A percentile compares a stretch with the other conserved stretches of the same genome.
Evolutionary conservation across 495 filamentous ascomycete species (phyloP).

Genomic region (Daldinia grandis): DNA sequence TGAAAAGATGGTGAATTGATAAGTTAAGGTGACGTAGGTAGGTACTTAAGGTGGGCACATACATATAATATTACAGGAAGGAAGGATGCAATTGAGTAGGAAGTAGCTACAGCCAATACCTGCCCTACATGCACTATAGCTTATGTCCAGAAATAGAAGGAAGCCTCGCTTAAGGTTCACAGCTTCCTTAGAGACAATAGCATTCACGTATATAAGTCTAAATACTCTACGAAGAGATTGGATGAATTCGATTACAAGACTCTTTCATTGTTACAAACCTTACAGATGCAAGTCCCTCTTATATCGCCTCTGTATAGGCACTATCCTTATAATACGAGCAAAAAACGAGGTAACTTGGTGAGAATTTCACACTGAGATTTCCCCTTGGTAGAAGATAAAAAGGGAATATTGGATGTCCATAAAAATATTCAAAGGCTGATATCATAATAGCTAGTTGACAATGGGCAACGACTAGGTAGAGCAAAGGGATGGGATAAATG

Average conservation of each 20-base stretch:
- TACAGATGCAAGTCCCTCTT: too few species aligned
- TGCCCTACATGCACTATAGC: too few species aligned
- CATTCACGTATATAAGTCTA: too few species aligned
- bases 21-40: background rate
- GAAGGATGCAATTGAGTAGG: background rate
- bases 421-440: background rate
- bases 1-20: too few species aligned
- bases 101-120: background rate
- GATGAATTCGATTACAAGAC: too few species aligned
- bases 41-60: background rate
- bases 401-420: background rate
- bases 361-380: background rate
- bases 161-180: background rate
- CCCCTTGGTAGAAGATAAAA: background rate
- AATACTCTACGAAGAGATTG: too few species aligned
- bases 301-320: too few species aligned
- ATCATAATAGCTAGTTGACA: background rate
- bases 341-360: too few species aligned
- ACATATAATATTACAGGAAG: background rate
- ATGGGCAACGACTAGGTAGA: too few species aligned
- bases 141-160: background rate
- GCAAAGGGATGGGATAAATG: background rate
- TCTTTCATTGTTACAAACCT: too few species aligned
- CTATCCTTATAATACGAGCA: too few species aligned
- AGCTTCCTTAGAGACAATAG: background rate